Evolutionary conservation across 805 yeast genomes (phyloP).

Genomic region (Metschnikowia similis): DNA sequence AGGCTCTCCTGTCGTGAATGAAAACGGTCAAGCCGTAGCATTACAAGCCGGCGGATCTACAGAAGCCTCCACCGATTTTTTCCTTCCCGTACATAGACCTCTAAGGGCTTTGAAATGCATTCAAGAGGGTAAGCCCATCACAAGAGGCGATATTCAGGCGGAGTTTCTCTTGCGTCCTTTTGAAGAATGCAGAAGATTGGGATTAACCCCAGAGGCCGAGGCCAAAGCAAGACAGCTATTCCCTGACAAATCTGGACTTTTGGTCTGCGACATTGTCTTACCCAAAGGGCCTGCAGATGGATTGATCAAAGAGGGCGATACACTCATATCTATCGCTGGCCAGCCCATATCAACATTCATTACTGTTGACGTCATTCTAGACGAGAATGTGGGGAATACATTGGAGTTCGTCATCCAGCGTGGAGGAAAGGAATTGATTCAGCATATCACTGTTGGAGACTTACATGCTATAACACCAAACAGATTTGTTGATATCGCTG

Average conservation of each 20-base stretch:
- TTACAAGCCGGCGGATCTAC: slow-evolving; percentile 92
- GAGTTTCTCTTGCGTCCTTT: slow-evolving; percentile 85
- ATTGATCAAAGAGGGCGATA: slow-evolving; percentile 78
- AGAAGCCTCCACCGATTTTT: slow-evolving; percentile 90
- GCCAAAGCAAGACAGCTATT: slow-evolving; percentile 59
- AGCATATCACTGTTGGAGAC: slow-evolving; percentile 60
- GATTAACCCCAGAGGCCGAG: slow-evolving; percentile 73
- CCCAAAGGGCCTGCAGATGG: slow-evolving; percentile 84
- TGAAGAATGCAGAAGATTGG: slow-evolving; percentile 86
- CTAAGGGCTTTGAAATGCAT: slow-evolving; percentile 74
- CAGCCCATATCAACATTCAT: slow-evolving; percentile 63
- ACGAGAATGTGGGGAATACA: slow-evolving; percentile 57
- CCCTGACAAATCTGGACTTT: slow-evolving; percentile 72
- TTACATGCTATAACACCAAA: slow-evolving; percentile 80
- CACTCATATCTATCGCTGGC: slow-evolving; percentile 69
- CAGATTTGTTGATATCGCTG: slow-evolving; percentile 75
- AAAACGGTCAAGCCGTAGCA: slow-evolving; percentile 84
- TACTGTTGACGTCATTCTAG: slow-evolving; percentile 78
- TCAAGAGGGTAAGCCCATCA: slow-evolving; percentile 53
- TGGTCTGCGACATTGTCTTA: slow-evolving; percentile 76
- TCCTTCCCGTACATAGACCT: slow-evolving; percentile 81
- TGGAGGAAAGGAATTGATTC: slow-evolving; percentile 57
- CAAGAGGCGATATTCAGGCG: slow-evolving; percentile 89
- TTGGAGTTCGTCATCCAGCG: slow-evolving; percentile 47
- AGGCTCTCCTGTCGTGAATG: slow-evolving; percentile 93